Conservation (phyloP, 78 protist species). For the Thecamonas trahens region DNA sequence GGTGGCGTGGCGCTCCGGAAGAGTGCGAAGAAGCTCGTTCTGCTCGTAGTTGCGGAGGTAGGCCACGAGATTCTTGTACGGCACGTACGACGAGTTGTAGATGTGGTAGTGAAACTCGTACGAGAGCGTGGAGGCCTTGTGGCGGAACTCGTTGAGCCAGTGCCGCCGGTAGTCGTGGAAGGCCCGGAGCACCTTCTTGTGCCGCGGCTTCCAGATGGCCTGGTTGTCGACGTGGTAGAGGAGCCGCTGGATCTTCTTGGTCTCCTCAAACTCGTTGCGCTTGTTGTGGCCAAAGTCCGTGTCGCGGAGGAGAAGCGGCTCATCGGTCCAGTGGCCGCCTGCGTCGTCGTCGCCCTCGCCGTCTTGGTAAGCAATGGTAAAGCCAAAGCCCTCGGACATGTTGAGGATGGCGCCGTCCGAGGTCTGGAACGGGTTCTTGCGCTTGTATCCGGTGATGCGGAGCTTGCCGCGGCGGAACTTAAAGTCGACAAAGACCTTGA, state of each 20-base stretch:
- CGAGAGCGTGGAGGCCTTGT: neutral
- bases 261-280: neutral
- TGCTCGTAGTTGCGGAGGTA: neutral
- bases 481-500: neutral
- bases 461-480: neutral
- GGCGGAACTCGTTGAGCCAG: neutral
- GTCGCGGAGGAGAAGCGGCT: neutral
- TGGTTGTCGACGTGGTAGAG: neutral
- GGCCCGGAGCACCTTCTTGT: neutral
- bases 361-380: too few relatives aligned
- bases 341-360: neutral
- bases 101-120: neutral
- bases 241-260: neutral
- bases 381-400: too few relatives aligned
- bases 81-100: neutral
- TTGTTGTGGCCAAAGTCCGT: neutral
- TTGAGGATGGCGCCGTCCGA: neutral
- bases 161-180: neutral
- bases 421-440: neutral
- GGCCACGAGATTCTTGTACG: neutral
- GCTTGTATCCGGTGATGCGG: neutral
- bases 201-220: neutral
- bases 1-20: neutral
- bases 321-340: neutral
- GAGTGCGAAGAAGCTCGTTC: neutral